phyloP scores from a whole-genome alignment of 805 yeast genomes.

The Saccharomycopsis fibuligera region DNA sequence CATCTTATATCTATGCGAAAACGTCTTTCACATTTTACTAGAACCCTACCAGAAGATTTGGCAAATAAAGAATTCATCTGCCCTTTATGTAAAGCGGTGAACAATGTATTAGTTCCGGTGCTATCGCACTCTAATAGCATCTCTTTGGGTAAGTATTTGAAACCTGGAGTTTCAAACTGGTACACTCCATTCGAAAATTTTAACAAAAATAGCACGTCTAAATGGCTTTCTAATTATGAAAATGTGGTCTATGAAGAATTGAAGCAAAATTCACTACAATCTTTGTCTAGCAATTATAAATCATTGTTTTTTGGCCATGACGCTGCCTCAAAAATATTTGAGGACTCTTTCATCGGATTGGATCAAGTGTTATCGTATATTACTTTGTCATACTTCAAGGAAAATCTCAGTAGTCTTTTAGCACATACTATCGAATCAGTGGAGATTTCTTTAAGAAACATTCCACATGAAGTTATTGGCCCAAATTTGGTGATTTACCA shows the following conservation, averaged over 20 bases:
- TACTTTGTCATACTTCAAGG: constrained; percentile 14
- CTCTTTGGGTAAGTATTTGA: not conserved
- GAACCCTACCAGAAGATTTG: constrained; percentile 72
- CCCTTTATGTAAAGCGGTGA: constrained; percentile 84
- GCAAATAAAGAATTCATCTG: constrained; percentile 74
- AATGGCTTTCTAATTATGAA: constrained; percentile 6
- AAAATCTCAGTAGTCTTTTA: constrained; percentile 31
- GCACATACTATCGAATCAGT: constrained; percentile 54
- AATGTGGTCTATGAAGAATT: constrained; percentile 6
- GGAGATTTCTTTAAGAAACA: constrained; percentile 61
- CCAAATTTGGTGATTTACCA: constrained; percentile 41
- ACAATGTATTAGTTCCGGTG: constrained; percentile 73
- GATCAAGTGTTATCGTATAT: constrained; percentile 14
- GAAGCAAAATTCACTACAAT: not conserved
- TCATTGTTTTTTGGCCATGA: constrained; percentile 1
- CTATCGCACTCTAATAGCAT: constrained; percentile 12
- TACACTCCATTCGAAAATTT: constrained; percentile 11
- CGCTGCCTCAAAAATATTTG: constrained; percentile 1
- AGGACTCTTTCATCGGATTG: constrained; percentile 21
- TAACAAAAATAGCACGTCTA: not conserved
- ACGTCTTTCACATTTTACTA: constrained; percentile 65
- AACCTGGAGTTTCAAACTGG: constrained; percentile 11
- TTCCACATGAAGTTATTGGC: constrained; percentile 24
- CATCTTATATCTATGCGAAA: constrained; percentile 50
- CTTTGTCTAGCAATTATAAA: constrained; percentile 6